A percentile compares a stretch with the other conserved stretches of the same genome.
Conservation (phyloP, 192 early-diverging fungal genomes). For the Mortierella claussenii region DNA sequence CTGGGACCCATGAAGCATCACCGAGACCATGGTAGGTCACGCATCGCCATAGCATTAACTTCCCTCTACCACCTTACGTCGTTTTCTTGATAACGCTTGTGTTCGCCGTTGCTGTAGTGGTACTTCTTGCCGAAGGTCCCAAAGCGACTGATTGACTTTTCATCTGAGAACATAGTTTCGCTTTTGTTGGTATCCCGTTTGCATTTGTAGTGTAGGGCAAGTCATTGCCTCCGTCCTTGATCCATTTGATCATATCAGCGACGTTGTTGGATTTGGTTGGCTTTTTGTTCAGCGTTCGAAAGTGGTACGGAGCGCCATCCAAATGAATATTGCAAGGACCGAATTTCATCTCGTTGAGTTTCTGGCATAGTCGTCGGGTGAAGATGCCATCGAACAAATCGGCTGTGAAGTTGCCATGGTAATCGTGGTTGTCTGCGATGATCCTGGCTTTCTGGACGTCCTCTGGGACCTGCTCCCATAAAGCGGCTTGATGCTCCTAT, state of each 20-base stretch:
- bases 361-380: not conserved
- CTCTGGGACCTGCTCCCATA: constrained; percentile 1
- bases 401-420: constrained; percentile 11
- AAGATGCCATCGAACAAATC: constrained; percentile 1
- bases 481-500: not conserved
- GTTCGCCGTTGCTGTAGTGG: not conserved
- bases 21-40: not conserved
- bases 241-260: not conserved
- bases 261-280: not conserved
- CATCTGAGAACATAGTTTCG: constrained; percentile 42
- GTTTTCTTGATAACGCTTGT: not conserved
- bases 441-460: not conserved
- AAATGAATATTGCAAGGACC: not conserved
- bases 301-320: constrained; percentile 1
- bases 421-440: not conserved
- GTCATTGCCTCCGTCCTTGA: too few species aligned
- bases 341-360: not conserved
- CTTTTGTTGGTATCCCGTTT: too few species aligned
- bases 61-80: constrained; percentile 4
- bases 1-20: not conserved
- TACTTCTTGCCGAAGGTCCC: constrained; percentile 14
- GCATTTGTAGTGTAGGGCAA: too few species aligned
- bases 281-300: not conserved
- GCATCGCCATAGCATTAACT: constrained; percentile 10
- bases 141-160: constrained; percentile 6